These are phyloP conservation scores for Rhizopus sp. DNA, from an alignment of 371 early-diverging fungal species.

Conservation along the genomic window DNA sequence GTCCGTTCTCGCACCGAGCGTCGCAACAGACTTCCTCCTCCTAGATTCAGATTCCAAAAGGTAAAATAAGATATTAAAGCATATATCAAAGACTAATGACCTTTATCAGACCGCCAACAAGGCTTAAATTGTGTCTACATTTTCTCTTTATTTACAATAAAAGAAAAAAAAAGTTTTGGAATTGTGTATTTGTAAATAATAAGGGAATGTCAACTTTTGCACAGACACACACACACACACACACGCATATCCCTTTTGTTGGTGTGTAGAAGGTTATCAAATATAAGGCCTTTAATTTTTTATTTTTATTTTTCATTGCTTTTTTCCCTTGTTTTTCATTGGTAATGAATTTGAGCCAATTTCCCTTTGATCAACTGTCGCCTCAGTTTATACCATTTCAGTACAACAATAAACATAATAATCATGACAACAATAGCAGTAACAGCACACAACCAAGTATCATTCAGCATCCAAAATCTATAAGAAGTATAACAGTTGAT, in stretches of 20 bases:
- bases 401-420: no score
- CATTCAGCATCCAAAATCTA: slow-evolving; percentile 41
- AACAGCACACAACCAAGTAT: slow-evolving; percentile 18
- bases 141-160: no score
- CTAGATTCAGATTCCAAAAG: slow-evolving; percentile 81
- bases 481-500: slow-evolving; percentile 49
- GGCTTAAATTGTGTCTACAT: no score
- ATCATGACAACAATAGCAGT: neutral
- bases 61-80: slow-evolving; percentile 10
- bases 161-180: no score
- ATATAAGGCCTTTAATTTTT: neutral
- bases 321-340: neutral
- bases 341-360: slow-evolving; percentile 17
- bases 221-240: no score
- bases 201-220: no score
- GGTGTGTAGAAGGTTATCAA: neutral
- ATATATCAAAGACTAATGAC: no score
- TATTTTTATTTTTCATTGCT: neutral
- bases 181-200: no score
- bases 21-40: slow-evolving; percentile 94
- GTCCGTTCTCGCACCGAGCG: slow-evolving; percentile 91
- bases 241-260: no score
- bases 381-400: neutral
- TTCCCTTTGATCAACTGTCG: slow-evolving; percentile 3
- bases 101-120: no score